A percentile compares a stretch with the other conserved stretches of the same genome.
phyloP scores from a whole-genome alignment of 2,329 filamentous ascomycete species.

The Calonectria naviculata region DNA sequence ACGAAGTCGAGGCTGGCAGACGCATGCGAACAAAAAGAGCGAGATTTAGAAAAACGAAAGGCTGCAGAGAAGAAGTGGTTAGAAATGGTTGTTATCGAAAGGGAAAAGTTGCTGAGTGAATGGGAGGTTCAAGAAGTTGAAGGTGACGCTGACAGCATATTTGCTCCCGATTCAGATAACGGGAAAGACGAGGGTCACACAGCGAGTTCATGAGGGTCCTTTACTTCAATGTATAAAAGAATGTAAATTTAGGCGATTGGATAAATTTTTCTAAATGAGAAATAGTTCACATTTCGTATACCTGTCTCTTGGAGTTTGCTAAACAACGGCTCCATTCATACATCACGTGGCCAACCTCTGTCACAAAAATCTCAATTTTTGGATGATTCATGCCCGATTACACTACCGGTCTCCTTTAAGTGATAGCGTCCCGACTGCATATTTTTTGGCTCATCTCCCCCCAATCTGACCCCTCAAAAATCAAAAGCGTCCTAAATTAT shows the following conservation, averaged over 20 bases:
- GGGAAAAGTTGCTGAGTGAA: slow-evolving; percentile 53
- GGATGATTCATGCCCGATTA: slow-evolving; percentile 4
- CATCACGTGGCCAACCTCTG: slow-evolving; percentile 17
- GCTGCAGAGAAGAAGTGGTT: slow-evolving; percentile 61
- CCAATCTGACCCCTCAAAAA: not conserved
- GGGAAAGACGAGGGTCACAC: slow-evolving; percentile 11
- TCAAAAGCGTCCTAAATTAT: not conserved
- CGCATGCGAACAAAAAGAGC: slow-evolving; percentile 42
- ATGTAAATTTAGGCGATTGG: not conserved
- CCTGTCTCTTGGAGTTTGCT: not conserved
- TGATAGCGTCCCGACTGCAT: not conserved
- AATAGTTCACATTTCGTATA: not conserved
- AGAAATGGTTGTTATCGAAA: slow-evolving; percentile 56
- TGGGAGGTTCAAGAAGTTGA: slow-evolving; percentile 57
- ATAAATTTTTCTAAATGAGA: not conserved
- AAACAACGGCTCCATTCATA: not conserved
- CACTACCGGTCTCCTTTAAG: no score
- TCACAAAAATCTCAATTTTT: slow-evolving; percentile 15
- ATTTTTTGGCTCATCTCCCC: not conserved
- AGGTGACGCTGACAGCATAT: slow-evolving; percentile 49
- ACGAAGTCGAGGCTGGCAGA: slow-evolving; percentile 45
- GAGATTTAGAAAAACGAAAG: slow-evolving; percentile 47
- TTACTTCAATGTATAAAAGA: not conserved
- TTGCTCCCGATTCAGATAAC: slow-evolving; percentile 33
- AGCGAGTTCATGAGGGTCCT: not conserved